Conservation (phyloP, 495 filamentous ascomycete genomes). For the Lasiosphaeria ovina region DNA sequence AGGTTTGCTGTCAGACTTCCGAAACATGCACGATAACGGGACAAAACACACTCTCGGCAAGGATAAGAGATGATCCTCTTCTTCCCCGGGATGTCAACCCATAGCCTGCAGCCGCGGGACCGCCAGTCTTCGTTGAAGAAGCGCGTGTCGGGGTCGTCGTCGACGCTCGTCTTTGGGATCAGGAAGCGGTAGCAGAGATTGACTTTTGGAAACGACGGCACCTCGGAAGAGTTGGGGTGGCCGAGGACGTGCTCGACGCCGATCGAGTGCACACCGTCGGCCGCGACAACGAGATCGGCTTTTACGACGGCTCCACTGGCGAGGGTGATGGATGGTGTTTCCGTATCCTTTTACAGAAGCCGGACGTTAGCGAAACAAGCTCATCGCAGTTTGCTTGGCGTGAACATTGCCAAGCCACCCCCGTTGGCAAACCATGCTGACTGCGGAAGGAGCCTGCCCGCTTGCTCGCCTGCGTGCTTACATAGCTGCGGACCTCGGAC, state of each 20-base stretch:
- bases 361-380: no score
- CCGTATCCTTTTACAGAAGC: constrained; percentile 25
- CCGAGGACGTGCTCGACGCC: constrained; percentile 25
- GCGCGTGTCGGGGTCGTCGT: constrained; percentile 32
- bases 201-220: constrained; percentile 23
- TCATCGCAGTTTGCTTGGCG: no score
- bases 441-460: no score
- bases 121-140: constrained; percentile 27
- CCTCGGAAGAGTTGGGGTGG: constrained; percentile 16
- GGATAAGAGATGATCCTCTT: constrained; percentile 43
- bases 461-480: no score
- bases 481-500: constrained; percentile 13
- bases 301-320: constrained; percentile 32
- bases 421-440: no score
- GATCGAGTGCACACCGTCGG: constrained; percentile 49
- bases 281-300: constrained; percentile 47
- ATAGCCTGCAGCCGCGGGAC: constrained; percentile 28
- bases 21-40: neutral
- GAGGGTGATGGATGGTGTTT: constrained; percentile 37
- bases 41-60: constrained; percentile 33
- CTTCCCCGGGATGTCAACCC: constrained; percentile 19
- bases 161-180: constrained; percentile 36
- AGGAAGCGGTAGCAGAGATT: constrained; percentile 46
- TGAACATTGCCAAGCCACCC: no score
- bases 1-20: neutral